A percentile compares a stretch with the other conserved stretches of the same genome.
These are phyloP conservation scores for Cystofilobasidium bisporidii DNA, from an alignment of 768 basidiomycete genomes.

Conservation along the genomic window DNA sequence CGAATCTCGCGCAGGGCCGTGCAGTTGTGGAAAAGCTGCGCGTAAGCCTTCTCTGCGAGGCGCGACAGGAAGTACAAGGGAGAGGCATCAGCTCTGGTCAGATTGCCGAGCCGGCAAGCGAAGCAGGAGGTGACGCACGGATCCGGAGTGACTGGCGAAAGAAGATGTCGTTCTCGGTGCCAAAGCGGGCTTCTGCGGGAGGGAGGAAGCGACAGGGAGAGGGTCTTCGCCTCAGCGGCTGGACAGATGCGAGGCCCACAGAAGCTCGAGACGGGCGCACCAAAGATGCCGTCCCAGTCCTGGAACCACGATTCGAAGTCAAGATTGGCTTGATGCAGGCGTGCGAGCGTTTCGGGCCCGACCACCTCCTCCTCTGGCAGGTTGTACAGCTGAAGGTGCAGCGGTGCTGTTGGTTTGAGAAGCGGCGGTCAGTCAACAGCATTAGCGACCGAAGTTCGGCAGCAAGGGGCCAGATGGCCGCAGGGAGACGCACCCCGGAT, in stretches of 20 bases:
- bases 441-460: not conserved
- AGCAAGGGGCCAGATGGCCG: not conserved
- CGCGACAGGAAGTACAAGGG: not conserved
- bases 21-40: conserved; percentile 39
- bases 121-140: conserved; percentile 50
- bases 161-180: conserved; percentile 57
- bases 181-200: conserved; percentile 56
- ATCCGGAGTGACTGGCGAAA: conserved; percentile 73
- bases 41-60: conserved; percentile 28
- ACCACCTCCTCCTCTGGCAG: conserved; percentile 54
- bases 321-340: conserved; percentile 60
- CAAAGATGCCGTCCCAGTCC: conserved; percentile 39
- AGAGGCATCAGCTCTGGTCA: too few relatives aligned
- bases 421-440: not conserved
- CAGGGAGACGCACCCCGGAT: conserved; percentile 46
- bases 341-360: conserved; percentile 59
- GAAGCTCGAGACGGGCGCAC: conserved; percentile 25
- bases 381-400: conserved; percentile 72
- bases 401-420: conserved; percentile 48
- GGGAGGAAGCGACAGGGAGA: conserved; percentile 36
- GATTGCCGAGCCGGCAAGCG: too few relatives aligned
- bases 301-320: conserved; percentile 70
- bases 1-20: conserved; percentile 48
- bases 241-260: too few relatives aligned
- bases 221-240: too few relatives aligned